phyloP scores from a whole-genome alignment of 169 alveolate species.

The Plasmodium ovale region DNA sequence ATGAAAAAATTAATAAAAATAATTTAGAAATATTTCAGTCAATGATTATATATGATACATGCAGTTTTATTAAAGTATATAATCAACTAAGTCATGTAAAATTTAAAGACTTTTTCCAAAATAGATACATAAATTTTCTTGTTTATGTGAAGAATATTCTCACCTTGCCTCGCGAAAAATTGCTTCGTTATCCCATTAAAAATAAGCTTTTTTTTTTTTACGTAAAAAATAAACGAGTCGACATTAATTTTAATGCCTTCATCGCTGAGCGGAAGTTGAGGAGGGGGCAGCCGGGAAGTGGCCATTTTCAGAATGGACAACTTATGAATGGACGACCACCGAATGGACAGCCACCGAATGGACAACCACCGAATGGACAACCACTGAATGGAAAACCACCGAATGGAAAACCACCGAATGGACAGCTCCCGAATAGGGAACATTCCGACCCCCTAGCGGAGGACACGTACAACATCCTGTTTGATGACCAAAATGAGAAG shows the following conservation, averaged over 20 bases:
- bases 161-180: slow-evolving; percentile 45
- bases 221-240: slow-evolving; percentile 58
- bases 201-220: slow-evolving; percentile 50
- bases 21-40: slow-evolving; percentile 64
- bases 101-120: slow-evolving; percentile 40
- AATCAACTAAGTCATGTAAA: slow-evolving; percentile 22
- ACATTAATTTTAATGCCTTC: slow-evolving; percentile 33
- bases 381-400: too few relatives aligned
- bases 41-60: slow-evolving; percentile 62
- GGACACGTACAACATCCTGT: neutral
- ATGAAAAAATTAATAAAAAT: slow-evolving; percentile 36
- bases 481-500: neutral
- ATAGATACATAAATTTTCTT: slow-evolving; percentile 57
- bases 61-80: slow-evolving; percentile 70
- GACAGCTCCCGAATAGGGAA: too few relatives aligned
- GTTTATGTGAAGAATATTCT: slow-evolving; percentile 36
- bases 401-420: too few relatives aligned
- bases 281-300: too few relatives aligned
- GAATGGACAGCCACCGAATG: too few relatives aligned
- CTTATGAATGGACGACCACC: too few relatives aligned
- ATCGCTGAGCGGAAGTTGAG: slow-evolving; percentile 15
- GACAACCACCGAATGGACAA: too few relatives aligned
- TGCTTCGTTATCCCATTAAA: slow-evolving; percentile 22
- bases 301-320: too few relatives aligned
- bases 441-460: too few relatives aligned